Conservation (phyloP, 805 yeast species). For the Yarrowia hollandica region DNA sequence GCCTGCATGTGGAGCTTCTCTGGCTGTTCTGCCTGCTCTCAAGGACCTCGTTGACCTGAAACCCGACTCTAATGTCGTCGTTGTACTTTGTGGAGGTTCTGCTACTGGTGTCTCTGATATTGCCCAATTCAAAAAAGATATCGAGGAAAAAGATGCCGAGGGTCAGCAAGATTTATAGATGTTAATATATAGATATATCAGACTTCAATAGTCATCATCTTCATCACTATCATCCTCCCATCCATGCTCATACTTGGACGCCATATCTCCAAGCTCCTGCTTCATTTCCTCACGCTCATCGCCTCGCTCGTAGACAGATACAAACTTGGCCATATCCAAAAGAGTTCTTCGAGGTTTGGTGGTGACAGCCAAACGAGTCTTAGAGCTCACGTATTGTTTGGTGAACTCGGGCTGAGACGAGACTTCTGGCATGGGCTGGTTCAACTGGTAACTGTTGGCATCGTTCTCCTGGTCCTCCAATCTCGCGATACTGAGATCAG, state of each 20-base stretch:
- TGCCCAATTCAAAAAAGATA: not conserved
- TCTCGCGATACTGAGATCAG: constrained; percentile 27
- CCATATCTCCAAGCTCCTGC: constrained; percentile 32
- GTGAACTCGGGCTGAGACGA: constrained; percentile 18
- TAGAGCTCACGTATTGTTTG: constrained; percentile 7
- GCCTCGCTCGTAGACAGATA: constrained; percentile 30
- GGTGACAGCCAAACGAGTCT: constrained; percentile 32
- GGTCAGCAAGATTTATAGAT: not conserved
- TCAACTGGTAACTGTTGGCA: not conserved
- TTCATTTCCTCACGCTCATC: constrained; percentile 37
- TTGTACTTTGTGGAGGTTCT: constrained; percentile 37
- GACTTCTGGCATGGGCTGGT: constrained; percentile 8
- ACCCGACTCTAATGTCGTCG: constrained; percentile 33
- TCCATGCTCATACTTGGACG: constrained; percentile 35
- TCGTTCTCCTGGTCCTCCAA: constrained; percentile 9
- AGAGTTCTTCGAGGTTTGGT: constrained; percentile 31
- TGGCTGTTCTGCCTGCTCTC: constrained; percentile 41
- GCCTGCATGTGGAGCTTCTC: constrained; percentile 71
- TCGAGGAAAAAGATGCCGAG: not conserved
- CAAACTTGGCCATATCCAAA: constrained; percentile 32
- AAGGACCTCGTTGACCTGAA: constrained; percentile 29
- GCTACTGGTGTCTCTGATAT: constrained; percentile 29
- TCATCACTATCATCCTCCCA: constrained; percentile 32
- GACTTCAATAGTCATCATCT: constrained; percentile 27
- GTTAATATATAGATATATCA: no score